phyloP scores from a whole-genome alignment of 805 yeast genomes.

The Metschnikowia shivogae region DNA sequence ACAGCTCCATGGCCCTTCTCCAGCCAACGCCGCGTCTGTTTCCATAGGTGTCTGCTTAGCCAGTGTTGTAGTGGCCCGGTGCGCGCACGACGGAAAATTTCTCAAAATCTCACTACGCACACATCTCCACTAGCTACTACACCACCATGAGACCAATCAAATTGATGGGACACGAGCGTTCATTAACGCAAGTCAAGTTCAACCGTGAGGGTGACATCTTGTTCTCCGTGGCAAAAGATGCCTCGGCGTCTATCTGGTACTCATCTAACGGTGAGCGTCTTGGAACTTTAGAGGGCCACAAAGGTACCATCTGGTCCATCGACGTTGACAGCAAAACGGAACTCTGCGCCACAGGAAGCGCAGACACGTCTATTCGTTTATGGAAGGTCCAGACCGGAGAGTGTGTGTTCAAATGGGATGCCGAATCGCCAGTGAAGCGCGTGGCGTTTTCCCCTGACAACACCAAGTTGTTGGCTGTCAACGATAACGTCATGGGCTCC shows the following conservation, averaged over 20 bases:
- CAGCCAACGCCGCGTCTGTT: too few relatives aligned
- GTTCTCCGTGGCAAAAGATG: conserved; percentile 89
- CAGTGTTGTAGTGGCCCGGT: background rate
- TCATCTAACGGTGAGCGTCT: conserved; percentile 93
- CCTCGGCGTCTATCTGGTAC: conserved; percentile 87
- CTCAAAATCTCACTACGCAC: background rate
- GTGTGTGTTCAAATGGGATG: conserved; percentile 65
- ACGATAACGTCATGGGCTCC: conserved; percentile 91
- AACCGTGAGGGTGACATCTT: conserved; percentile 94
- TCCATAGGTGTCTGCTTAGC: too few relatives aligned
- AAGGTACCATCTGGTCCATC: conserved; percentile 93
- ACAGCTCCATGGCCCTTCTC: too few relatives aligned
- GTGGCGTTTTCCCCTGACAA: conserved; percentile 81
- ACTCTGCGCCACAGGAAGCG: conserved; percentile 81
- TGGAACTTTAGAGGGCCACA: conserved; percentile 81
- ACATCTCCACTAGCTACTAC: background rate
- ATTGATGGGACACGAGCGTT: conserved; percentile 95
- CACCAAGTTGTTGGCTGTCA: conserved; percentile 63
- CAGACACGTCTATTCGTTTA: conserved; percentile 78
- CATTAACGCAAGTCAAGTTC: conserved; percentile 92
- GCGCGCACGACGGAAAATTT: conserved; percentile 8
- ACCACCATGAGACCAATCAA: conserved; percentile 45
- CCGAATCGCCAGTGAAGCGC: conserved; percentile 84
- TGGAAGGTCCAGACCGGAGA: conserved; percentile 84
- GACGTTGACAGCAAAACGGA: conserved; percentile 74